Evolutionary conservation across 192 early-diverging fungal species (phyloP).

Genomic region (Neocallimastix lanati): DNA sequence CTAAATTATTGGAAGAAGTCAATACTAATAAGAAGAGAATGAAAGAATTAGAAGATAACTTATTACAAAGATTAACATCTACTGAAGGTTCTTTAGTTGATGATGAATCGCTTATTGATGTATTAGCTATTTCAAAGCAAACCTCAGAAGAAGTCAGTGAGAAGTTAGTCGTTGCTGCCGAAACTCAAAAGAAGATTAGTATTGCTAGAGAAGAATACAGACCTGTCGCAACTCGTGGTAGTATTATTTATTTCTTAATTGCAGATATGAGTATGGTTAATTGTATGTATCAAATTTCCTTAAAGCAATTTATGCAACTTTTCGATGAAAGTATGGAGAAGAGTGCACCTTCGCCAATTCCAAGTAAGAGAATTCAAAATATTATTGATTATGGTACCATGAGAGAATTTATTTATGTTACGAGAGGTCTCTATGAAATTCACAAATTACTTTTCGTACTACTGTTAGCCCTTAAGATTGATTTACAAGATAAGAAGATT

Average conservation of each 20-base stretch:
- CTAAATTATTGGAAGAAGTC: constrained; percentile 44
- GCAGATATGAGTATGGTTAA: constrained; percentile 52
- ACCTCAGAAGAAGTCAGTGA: constrained; percentile 48
- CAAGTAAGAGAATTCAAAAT: constrained; percentile 42
- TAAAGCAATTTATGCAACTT: constrained; percentile 47
- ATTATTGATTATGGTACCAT: constrained; percentile 50
- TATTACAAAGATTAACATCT: constrained; percentile 40
- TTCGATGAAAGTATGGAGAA: constrained; percentile 51
- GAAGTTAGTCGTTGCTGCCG: constrained; percentile 40
- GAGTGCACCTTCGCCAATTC: constrained; percentile 38
- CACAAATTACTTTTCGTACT: constrained; percentile 44
- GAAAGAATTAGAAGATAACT: constrained; percentile 51
- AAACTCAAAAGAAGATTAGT: constrained; percentile 47
- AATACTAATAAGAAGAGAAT: constrained; percentile 47
- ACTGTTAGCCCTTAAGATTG: constrained; percentile 38
- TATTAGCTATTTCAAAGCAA: constrained; percentile 38
- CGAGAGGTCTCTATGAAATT: constrained; percentile 39
- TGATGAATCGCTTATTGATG: constrained; percentile 48
- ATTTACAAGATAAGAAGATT: constrained; percentile 28
- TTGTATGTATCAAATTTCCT: constrained; percentile 42
- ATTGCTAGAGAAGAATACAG: constrained; percentile 44
- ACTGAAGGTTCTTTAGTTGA: constrained; percentile 44
- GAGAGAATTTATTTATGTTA: constrained; percentile 33
- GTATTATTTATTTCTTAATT: constrained; percentile 48
- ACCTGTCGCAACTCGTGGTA: constrained; percentile 36